Evolutionary conservation across 768 basidiomycete genomes (phyloP).

Genomic region (Sporobolomyces pararoseus): DNA sequence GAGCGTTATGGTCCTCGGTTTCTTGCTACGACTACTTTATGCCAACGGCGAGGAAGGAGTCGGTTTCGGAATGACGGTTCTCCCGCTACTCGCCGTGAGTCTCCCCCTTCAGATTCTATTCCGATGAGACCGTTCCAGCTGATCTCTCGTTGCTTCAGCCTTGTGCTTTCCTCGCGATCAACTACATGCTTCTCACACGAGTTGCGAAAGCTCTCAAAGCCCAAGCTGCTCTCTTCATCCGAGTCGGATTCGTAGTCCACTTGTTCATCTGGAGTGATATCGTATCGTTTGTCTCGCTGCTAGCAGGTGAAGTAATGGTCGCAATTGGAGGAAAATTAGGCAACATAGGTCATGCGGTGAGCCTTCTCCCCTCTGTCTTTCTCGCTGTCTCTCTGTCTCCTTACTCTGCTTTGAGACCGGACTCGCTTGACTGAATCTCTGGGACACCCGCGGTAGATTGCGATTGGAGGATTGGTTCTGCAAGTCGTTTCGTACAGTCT

Average conservation of each 20-base stretch:
- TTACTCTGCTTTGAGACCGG: no score
- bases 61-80: background rate
- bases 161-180: slow-evolving; percentile 37
- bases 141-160: slow-evolving; percentile 1
- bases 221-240: slow-evolving; percentile 24
- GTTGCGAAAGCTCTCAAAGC: slow-evolving; percentile 19
- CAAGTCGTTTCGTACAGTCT: slow-evolving; percentile 35
- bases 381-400: no score
- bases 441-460: no score
- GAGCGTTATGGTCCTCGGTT: slow-evolving; percentile 3
- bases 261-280: slow-evolving; percentile 33
- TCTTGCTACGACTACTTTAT: background rate
- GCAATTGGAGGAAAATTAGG: background rate
- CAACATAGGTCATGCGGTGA: slow-evolving; percentile 6
- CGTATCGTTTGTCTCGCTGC: slow-evolving; percentile 28
- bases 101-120: background rate
- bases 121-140: background rate
- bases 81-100: background rate
- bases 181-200: slow-evolving; percentile 34
- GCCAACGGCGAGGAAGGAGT: background rate
- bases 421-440: no score
- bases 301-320: background rate
- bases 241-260: slow-evolving; percentile 11
- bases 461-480: slow-evolving; percentile 31
- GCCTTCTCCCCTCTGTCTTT: no score